A percentile compares a stretch with the other conserved stretches of the same genome.
phyloP scores from a whole-genome alignment of 768 basidiomycete species.

The Hericium rajendrae region DNA sequence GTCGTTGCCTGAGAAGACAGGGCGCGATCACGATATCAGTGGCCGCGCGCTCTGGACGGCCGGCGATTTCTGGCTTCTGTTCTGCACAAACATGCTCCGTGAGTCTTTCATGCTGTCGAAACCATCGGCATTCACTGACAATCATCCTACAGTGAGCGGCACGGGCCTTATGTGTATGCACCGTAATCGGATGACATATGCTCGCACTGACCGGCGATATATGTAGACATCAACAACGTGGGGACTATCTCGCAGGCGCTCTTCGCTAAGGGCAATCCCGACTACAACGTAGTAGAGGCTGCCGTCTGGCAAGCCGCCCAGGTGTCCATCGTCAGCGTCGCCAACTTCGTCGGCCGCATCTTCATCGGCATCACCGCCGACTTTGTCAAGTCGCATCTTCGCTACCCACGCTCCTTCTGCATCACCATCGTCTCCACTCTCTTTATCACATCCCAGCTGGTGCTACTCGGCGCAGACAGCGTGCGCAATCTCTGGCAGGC shows the following conservation, averaged over 20 bases:
- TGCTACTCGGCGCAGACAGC: slow-evolving; percentile 43
- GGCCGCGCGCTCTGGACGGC: slow-evolving; percentile 42
- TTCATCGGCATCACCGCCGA: slow-evolving; percentile 69
- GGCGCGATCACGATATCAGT: slow-evolving; percentile 34
- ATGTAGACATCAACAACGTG: slow-evolving; percentile 76
- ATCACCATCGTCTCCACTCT: slow-evolving; percentile 55
- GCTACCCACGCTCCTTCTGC: slow-evolving; percentile 58
- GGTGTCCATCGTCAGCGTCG: slow-evolving; percentile 73
- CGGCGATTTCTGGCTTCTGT: slow-evolving; percentile 58
- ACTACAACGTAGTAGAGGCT: slow-evolving; percentile 60
- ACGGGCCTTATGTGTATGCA: slow-evolving; percentile 67
- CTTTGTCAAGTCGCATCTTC: slow-evolving; percentile 43
- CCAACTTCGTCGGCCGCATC: slow-evolving; percentile 74
- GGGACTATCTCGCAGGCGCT: slow-evolving; percentile 66
- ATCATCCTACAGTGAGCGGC: slow-evolving; percentile 44
- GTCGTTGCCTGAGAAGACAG: not conserved
- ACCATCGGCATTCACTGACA: not conserved
- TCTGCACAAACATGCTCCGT: slow-evolving; percentile 47
- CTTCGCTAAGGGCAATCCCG: slow-evolving; percentile 46
- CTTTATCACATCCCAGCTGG: slow-evolving; percentile 66
- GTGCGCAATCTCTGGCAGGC: slow-evolving; percentile 62
- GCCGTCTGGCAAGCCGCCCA: slow-evolving; percentile 75
- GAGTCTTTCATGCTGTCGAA: slow-evolving; percentile 17
- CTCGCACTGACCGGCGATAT: not conserved
- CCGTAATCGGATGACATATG: not conserved